Evolutionary conservation across 176 grass and related monocot genomes (phyloP).

Genomic region (Chloris gayana): DNA sequence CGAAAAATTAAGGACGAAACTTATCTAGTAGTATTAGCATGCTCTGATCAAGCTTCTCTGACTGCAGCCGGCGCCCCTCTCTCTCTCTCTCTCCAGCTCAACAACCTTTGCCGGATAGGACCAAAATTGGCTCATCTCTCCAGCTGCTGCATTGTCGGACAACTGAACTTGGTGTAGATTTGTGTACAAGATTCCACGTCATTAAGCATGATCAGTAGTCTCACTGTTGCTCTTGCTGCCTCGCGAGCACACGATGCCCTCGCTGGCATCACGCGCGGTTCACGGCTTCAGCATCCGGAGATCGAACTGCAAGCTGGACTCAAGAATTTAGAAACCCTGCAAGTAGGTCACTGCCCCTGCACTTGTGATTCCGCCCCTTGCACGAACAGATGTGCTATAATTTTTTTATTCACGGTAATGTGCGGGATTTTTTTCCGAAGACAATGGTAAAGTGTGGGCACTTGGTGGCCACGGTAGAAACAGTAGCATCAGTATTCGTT

Average conservation of each 20-base stretch:
- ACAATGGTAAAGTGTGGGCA: neutral
- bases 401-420: neutral
- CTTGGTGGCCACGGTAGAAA: neutral
- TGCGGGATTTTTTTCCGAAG: too few relatives aligned
- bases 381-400: too few relatives aligned
- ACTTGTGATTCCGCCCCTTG: neutral
- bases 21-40: too few relatives aligned
- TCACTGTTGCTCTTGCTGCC: neutral
- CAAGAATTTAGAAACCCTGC: neutral
- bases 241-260: neutral
- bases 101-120: too few relatives aligned
- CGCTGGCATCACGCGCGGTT: constrained; percentile 11
- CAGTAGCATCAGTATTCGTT: too few relatives aligned
- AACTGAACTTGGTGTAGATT: too few relatives aligned
- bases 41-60: too few relatives aligned
- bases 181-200: neutral
- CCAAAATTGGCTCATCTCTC: too few relatives aligned
- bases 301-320: constrained; percentile 3
- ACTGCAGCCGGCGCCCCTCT: too few relatives aligned
- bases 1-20: too few relatives aligned
- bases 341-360: neutral
- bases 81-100: too few relatives aligned
- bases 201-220: neutral
- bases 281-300: neutral
- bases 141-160: too few relatives aligned